Base-by-base conservation (phyloP, 176 grass and related monocot species). In the Panicum miliaceum region DNA sequence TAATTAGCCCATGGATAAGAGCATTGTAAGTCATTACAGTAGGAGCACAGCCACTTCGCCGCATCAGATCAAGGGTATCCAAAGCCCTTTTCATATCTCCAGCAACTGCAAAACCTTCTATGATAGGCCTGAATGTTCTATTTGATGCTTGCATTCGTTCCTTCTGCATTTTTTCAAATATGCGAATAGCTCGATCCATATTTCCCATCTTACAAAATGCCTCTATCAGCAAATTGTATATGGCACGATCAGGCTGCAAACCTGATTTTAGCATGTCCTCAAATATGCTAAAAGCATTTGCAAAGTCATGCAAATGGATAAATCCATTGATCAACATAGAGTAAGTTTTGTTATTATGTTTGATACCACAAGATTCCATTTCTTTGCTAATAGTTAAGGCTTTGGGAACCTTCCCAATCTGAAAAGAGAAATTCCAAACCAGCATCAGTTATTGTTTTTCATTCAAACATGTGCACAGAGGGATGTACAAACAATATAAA, bases 131-230 rank as follows among this genome's bases (percentile, higher is more conserved):
- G 87, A 98, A 98, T 85, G 93, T 93, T 65, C 96, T 87, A 89
- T 92, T 90, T 76, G 93, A 95, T 76, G 91, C 86, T 64, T 87
- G 91, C 73, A 92, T 83, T 57, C 86, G 88, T 69, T 93, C 96
- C 70, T 86, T 98, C 61, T 91, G 76, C 96, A 98, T 96, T 86
- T 92, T 94, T 88, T 94, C 89, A 47, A 96, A 90, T 84, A 98
- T 88, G 48, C 88, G 79, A 83, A 96, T 86, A 40, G 93, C 96
- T 59, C 91, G 82, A 77, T 96, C 91, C 77, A 91, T 93, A 67
- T 98, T 95, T 75, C 93, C 91, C 93, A 98, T 98, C 88, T 92
- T 96, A 90, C 96, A 95, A 68, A 98, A 98, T 92, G 93, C 96
- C 76, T 94, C 90, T 90, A 98, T 89, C 46, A 98, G 70, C 79